Conservation (phyloP, 1,139 yeast genomes). For the Lodderomyces jiufengensis region DNA sequence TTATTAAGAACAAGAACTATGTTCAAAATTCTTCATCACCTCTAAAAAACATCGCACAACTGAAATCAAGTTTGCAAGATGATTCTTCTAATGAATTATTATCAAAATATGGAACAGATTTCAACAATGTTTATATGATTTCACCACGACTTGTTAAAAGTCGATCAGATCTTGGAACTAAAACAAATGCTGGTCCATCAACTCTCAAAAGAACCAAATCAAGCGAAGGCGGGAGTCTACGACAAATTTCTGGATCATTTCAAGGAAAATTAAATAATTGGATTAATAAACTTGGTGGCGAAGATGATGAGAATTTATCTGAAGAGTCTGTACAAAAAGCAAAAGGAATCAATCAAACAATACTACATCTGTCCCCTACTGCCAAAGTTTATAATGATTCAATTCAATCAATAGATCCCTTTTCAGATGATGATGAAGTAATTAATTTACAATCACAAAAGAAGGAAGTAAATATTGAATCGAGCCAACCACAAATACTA, state of each 20-base stretch:
- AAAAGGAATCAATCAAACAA: conserved; percentile 6
- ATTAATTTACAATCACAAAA: background rate
- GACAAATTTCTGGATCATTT: conserved; percentile 7
- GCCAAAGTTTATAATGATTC: conserved; percentile 1
- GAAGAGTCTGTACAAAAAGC: conserved; percentile 5
- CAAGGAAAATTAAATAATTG: conserved; percentile 23
- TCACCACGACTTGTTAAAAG: conserved; percentile 26
- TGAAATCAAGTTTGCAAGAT: conserved; percentile 4
- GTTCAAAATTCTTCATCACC: conserved; percentile 31
- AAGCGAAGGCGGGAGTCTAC: conserved; percentile 17
- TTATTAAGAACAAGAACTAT: too few relatives aligned
- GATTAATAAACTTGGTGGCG: conserved; percentile 31
- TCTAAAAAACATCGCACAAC: conserved; percentile 19
- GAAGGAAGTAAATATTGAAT: background rate
- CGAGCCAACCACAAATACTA: background rate
- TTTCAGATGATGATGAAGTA: conserved; percentile 30
- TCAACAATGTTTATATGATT: conserved; percentile 19
- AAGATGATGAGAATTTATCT: conserved; percentile 4
- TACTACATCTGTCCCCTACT: conserved; percentile 9
- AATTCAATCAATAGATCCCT: conserved; percentile 23
- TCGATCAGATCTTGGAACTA: conserved; percentile 23
- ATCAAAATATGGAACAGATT: conserved; percentile 36
- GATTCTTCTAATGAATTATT: conserved; percentile 33
- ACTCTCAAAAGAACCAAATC: conserved; percentile 27
- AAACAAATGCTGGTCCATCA: conserved; percentile 16